Conservation (phyloP, 176 grass and related monocot species). For the Paspalum vaginatum region DNA sequence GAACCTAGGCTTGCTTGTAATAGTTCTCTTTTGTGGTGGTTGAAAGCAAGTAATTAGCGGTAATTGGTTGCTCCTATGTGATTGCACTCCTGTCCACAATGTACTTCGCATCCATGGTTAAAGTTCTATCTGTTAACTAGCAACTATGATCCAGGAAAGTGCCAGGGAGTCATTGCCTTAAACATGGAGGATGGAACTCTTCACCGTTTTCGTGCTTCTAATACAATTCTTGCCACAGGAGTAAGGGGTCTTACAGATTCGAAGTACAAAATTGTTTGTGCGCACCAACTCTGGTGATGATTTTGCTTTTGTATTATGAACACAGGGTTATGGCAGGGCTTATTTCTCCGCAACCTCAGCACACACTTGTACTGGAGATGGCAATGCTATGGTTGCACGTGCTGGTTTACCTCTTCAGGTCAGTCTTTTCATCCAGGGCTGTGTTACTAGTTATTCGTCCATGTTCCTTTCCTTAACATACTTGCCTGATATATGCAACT, state of each 20-base stretch:
- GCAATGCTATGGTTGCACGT: slow-evolving; percentile 97
- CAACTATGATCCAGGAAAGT: slow-evolving; percentile 58
- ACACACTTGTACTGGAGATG: slow-evolving; percentile 99
- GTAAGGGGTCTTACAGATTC: slow-evolving; percentile 45
- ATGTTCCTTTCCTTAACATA: slow-evolving; percentile 33
- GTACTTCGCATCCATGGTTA: slow-evolving; percentile 4
- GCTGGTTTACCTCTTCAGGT: slow-evolving; percentile 94
- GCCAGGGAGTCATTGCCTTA: slow-evolving; percentile 90
- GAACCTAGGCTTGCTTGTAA: slow-evolving; percentile 28
- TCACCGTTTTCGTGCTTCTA: slow-evolving; percentile 81
- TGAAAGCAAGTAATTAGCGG: not conserved
- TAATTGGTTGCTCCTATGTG: slow-evolving; percentile 2
- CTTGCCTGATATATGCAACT: slow-evolving; percentile 40
- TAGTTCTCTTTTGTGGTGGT: not conserved
- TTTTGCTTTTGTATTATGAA: slow-evolving; percentile 18
- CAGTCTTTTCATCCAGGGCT: slow-evolving; percentile 27
- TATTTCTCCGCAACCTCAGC: slow-evolving; percentile 98
- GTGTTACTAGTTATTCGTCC: slow-evolving; percentile 4
- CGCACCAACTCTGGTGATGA: not conserved
- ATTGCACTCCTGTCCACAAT: slow-evolving; percentile 3
- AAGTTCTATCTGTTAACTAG: not conserved
- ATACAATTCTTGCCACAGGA: slow-evolving; percentile 94
- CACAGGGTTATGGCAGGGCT: slow-evolving; percentile 82
- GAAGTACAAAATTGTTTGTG: slow-evolving; percentile 16
- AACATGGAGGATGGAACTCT: slow-evolving; percentile 99